Evolutionary conservation across 2,329 filamentous ascomycete genomes (phyloP), one percentile per base, ranked within the genome.

Genomic region (Diaporthe sp.): DNA sequence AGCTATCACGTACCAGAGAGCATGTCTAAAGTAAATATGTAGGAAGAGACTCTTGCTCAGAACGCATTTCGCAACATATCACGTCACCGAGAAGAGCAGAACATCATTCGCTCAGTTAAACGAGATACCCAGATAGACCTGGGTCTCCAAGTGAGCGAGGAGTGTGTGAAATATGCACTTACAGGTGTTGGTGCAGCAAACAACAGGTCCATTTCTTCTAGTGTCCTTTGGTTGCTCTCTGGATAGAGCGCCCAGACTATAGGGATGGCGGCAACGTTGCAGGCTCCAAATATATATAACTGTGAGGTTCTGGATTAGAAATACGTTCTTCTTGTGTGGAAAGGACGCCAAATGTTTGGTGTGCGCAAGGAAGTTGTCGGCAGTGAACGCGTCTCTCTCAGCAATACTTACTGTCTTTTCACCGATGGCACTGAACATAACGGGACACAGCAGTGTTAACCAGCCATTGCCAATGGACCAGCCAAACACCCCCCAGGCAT

Each of bases 171-270:
- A 7, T 4, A 25, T 13, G n/a, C n/a, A 30, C 64, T 68, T 22
- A 68, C 64, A 28, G 74, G 74, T 13, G 72, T 74, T 6, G 50
- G 50, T 28, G 91, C 88, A 0, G 92, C 91, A 77, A 95, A 95
- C 0, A 95, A 83, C 0, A 95, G 83, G 76, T 95, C 91, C 86
- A 95, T 95, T 79, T 95, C 93, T 79, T 95, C 93, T 0, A 95
- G 85, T 0, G 92, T 95, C 0, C 93, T 88, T 80, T 94, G 91
- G 79, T 92, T 94, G 4, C 91, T 93, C 80, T 95, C 93, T 0
- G 93, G 93, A 74, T 94, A 95, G 0, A 95, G 79, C 0, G 92
- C 91, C 91, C 92, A 95, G 0, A 94, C 91, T 83, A 94, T 90
- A 0, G 92, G 89, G 6, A 95, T 92, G 1, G 89, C 88, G 40